Evolutionary conservation across 371 early-diverging fungal species (phyloP).

Genomic region (Coemansia sp.): DNA sequence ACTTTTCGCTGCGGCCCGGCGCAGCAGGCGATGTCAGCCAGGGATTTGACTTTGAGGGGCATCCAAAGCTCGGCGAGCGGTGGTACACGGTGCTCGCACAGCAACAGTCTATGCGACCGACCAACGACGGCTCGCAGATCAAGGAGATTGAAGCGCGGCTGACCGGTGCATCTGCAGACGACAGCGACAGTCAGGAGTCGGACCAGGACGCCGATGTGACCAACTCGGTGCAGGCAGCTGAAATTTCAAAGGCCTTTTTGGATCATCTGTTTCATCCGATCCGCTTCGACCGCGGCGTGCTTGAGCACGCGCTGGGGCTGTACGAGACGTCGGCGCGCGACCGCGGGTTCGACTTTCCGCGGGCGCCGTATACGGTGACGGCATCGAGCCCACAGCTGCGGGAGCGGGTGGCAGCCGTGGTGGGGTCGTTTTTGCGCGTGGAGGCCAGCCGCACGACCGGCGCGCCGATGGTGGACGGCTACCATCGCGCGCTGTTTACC

Average conservation of each 20-base stretch:
- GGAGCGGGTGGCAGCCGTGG: slow-evolving; percentile 27
- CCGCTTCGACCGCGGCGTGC: slow-evolving; percentile 46
- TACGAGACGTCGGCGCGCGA: slow-evolving; percentile 42
- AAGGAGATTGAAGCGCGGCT: slow-evolving; percentile 35
- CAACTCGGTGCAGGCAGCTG: slow-evolving; percentile 25
- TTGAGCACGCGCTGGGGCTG: slow-evolving; percentile 37
- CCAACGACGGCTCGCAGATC: slow-evolving; percentile 29
- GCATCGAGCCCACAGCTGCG: slow-evolving; percentile 32
- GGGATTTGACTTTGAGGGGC: slow-evolving; percentile 30
- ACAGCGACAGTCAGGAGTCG: neutral
- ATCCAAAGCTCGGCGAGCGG: slow-evolving; percentile 44
- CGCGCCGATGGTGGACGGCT: slow-evolving; percentile 25
- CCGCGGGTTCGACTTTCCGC: slow-evolving; percentile 33
- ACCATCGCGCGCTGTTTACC: slow-evolving; percentile 39
- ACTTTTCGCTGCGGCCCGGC: slow-evolving; percentile 38
- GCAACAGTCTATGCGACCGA: slow-evolving; percentile 24
- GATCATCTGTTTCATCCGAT: slow-evolving; percentile 47
- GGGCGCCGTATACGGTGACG: slow-evolving; percentile 6
- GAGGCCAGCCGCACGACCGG: slow-evolving; percentile 24
- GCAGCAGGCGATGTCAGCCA: neutral
- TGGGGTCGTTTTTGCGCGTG: slow-evolving; percentile 33
- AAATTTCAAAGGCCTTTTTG: slow-evolving; percentile 35
- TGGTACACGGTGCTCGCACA: slow-evolving; percentile 43
- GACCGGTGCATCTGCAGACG: neutral
- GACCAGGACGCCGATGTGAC: neutral